A percentile compares a stretch with the other conserved stretches of the same genome.
Evolutionary conservation across 1,284 basidiomycete species (phyloP).

Genomic region (Leccinum proximum): DNA sequence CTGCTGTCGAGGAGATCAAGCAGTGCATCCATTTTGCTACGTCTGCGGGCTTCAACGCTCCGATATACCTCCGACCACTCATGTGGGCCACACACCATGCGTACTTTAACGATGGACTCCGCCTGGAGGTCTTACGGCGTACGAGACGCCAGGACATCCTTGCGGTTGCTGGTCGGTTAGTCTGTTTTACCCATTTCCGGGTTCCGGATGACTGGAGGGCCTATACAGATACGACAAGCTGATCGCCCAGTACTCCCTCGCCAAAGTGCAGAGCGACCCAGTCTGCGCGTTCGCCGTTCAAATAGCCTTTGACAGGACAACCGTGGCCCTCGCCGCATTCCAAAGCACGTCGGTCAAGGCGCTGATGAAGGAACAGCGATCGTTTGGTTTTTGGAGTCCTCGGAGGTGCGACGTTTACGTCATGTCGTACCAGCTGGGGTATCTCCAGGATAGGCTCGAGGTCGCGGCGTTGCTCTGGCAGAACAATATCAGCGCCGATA

Average conservation of each 20-base stretch:
- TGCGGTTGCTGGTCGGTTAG: conserved; percentile 77
- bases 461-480: conserved; percentile 78
- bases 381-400: conserved; percentile 87
- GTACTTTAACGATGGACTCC: conserved; percentile 71
- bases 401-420: conserved; percentile 85
- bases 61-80: conserved; percentile 68
- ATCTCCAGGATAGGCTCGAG: conserved; percentile 75
- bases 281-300: conserved; percentile 75
- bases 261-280: conserved; percentile 48
- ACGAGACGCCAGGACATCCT: conserved; percentile 72
- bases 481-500: conserved; percentile 79
- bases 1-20: conserved; percentile 60
- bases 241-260: conserved; percentile 58
- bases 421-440: conserved; percentile 74
- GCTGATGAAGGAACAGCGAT: conserved; percentile 73
- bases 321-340: conserved; percentile 65
- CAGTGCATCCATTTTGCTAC: conserved; percentile 60
- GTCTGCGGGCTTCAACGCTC: conserved; percentile 59
- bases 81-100: conserved; percentile 62
- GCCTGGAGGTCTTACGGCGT: conserved; percentile 71
- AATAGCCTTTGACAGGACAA: conserved; percentile 80
- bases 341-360: conserved; percentile 69
- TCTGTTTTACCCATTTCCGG: neutral
- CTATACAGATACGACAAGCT: conserved; percentile 68
- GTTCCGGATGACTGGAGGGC: neutral